These are phyloP conservation scores for Lasiosphaeriaceae sp. DNA, from an alignment of 495 filamentous ascomycete genomes.

Conservation along the genomic window DNA sequence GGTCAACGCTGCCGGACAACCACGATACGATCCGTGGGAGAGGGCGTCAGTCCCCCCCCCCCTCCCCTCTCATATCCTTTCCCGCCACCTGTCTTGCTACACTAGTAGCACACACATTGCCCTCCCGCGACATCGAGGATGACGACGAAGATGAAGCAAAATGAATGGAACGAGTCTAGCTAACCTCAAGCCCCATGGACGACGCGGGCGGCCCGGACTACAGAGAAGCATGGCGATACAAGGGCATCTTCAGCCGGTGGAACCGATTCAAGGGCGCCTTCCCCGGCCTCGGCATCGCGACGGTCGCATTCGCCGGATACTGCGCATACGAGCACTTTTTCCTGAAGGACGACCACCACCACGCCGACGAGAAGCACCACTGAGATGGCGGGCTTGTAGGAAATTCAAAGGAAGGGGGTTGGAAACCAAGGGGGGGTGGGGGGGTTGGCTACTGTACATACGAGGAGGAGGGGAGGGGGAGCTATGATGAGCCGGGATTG, in stretches of 20 bases:
- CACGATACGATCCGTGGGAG: slow-evolving; percentile 84
- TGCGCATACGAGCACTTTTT: slow-evolving; percentile 86
- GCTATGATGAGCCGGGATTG: too few species aligned
- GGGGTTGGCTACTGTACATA: too few species aligned
- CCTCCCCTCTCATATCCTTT: background rate
- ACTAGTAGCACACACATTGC: background rate
- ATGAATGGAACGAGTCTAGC: background rate
- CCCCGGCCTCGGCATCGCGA: slow-evolving; percentile 87
- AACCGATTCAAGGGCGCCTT: slow-evolving; percentile 84
- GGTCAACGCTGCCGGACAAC: slow-evolving; percentile 59
- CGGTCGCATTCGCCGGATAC: slow-evolving; percentile 85
- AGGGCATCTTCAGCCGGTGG: slow-evolving; percentile 76
- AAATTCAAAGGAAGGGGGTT: too few species aligned
- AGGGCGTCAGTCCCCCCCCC: slow-evolving; percentile 51
- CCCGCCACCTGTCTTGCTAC: background rate
- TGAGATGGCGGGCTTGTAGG: slow-evolving; percentile 8
- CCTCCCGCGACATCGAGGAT: background rate
- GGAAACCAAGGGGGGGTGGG: slow-evolving; percentile 4
- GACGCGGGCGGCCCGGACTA: slow-evolving; percentile 6
- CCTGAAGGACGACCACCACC: slow-evolving; percentile 66
- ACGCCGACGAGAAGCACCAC: slow-evolving; percentile 38
- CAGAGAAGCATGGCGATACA: slow-evolving; percentile 94
- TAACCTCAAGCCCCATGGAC: background rate
- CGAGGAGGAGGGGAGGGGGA: too few species aligned
- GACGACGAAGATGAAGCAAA: background rate